Evolutionary conservation across 148 eudicot genomes (phyloP).

Genomic region (Nepenthes mirabilis): DNA sequence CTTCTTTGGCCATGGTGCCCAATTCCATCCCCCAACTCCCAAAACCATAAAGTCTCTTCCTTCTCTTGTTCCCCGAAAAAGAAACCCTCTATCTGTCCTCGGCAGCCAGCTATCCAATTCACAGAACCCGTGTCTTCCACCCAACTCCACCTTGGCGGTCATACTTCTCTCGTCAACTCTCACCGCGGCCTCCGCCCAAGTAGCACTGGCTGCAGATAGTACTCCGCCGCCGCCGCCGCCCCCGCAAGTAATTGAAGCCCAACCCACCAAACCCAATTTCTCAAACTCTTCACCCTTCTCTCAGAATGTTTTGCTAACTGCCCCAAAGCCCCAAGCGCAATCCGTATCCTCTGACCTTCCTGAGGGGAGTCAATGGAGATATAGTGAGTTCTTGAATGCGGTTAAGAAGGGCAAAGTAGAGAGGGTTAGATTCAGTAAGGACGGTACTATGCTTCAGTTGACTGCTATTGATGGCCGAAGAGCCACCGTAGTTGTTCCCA

Average conservation of each 20-base stretch:
- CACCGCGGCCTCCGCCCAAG: constrained; percentile 16
- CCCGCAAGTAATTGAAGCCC: constrained; percentile 30
- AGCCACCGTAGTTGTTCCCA: constrained; percentile 73
- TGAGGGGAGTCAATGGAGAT: constrained; percentile 78
- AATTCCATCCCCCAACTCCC: constrained; percentile 35
- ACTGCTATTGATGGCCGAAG: constrained; percentile 85
- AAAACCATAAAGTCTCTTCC: constrained; percentile 20
- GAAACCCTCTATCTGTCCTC: constrained; percentile 28
- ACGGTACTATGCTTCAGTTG: constrained; percentile 61
- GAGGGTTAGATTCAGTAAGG: constrained; percentile 78
- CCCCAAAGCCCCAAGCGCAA: constrained; percentile 57
- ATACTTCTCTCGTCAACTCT: constrained; percentile 41
- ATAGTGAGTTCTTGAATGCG: constrained; percentile 89
- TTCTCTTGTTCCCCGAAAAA: constrained; percentile 14
- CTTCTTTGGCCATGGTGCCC: constrained; percentile 31
- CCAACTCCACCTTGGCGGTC: constrained; percentile 37
- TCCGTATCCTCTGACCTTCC: constrained; percentile 45
- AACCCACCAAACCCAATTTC: constrained; percentile 21
- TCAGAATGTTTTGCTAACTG: constrained; percentile 41
- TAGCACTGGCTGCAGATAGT: constrained; percentile 41
- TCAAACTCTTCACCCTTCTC: constrained; percentile 43
- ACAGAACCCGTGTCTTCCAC: constrained; percentile 7
- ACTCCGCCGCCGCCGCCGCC: constrained; percentile 30
- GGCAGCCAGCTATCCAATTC: constrained; percentile 17
- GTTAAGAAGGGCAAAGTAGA: constrained; percentile 96